Base-by-base conservation (phyloP, 2,329 filamentous ascomycete genomes). In the Aureobasidium sp. region DNA sequence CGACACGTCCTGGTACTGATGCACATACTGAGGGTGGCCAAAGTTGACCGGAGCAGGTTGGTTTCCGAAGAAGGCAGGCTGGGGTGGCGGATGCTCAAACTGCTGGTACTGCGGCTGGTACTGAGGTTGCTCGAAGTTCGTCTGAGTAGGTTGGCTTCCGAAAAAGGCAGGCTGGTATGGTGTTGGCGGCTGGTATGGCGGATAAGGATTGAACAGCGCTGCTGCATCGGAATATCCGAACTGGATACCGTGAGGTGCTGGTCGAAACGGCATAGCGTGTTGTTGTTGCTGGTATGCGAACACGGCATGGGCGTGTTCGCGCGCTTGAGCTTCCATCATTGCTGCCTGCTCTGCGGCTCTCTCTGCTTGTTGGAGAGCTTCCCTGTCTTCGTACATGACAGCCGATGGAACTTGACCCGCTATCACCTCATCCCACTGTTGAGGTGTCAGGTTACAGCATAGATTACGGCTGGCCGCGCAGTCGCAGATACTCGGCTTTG, bases 381-480 rank as follows among this genome's bases (percentile, higher is more conserved):
- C 5, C 17, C 24, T 14, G 12, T 6, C 7, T 14, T 24, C 12
- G 37, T 62, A 65, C 64, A 65, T 65, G 17, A 24, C 42, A 15
- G 61, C 60, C 3, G 31, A 31, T 5, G 63, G 49, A 27, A 62
- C 8, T 8, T 54, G 45, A 7, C 62, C 62, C n/a, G 39, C 29
- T 9, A n/a, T 22, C 8, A 65, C 39, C 15, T 27, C 17, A 2
- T 61, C 62, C 64, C 64, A 65, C 44, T 65, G 39, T 22, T 48
- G 29, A 12, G 27, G 22, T 5, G 60, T 53, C 31, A 64, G 56
- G 15, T 15, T n/a, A 35, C 54, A 61, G 24, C 62, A 64, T 14
- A 65, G 37, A 5, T 57, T 63, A 1, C 64, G 54, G n/a, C 40
- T 59, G 3, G 62, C 48, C 9, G 58, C 15, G 47, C 64, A 65